Percentiles rank a stretch among this genome's conserved stretches.
These are phyloP conservation scores for Ophiosphaerella narmari DNA, from an alignment of 2,329 filamentous ascomycete species.

Conservation along the genomic window DNA sequence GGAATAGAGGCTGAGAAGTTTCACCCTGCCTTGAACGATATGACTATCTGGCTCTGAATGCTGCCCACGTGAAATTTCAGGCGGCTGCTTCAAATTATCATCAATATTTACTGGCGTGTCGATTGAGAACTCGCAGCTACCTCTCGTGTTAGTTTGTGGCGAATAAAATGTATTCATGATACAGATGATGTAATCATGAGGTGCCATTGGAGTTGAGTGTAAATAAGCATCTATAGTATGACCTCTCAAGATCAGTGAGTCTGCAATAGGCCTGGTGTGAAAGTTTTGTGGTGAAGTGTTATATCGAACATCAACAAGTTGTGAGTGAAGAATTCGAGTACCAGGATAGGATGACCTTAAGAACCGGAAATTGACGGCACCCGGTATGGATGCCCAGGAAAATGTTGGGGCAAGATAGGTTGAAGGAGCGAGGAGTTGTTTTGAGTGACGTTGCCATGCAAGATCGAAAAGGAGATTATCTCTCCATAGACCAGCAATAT, in stretches of 20 bases:
- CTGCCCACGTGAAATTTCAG: too few relatives aligned
- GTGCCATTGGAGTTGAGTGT: not conserved
- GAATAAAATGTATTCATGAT: not conserved
- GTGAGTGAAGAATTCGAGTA: not conserved
- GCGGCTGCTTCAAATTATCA: not conserved
- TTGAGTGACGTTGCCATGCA: not conserved
- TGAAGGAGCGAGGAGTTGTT: not conserved
- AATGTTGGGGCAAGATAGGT: not conserved
- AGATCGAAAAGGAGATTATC: not conserved
- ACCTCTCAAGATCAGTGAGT: not conserved
- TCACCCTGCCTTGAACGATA: not conserved
- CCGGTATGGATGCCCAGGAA: conserved; percentile 1
- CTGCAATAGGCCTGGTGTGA: not conserved
- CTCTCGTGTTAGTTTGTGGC: not conserved
- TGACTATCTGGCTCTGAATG: too few relatives aligned
- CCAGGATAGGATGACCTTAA: not conserved
- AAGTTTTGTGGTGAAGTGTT: not conserved
- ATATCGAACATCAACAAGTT: not conserved
- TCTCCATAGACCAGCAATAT: conserved; percentile 1
- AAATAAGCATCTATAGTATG: not conserved
- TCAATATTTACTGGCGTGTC: not conserved
- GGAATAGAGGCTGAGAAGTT: conserved; percentile 1
- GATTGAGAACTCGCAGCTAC: conserved; percentile 1
- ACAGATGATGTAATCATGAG: not conserved
- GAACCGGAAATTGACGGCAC: conserved; percentile 3